Conservation (phyloP, 2,329 filamentous ascomycete genomes). For the Ophiostoma piceae region DNA sequence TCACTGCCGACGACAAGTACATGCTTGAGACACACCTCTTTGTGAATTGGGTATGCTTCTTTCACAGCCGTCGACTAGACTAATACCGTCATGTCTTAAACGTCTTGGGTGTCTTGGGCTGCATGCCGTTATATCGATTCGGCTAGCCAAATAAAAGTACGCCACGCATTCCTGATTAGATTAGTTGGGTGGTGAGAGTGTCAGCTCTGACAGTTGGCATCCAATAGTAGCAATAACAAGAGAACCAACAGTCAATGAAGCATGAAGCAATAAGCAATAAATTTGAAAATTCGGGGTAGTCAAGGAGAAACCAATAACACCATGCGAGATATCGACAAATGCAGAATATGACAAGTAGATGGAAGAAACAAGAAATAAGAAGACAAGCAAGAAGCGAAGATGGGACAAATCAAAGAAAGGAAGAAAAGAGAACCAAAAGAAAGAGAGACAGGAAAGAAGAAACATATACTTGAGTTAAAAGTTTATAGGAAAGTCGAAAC, state of each 20-base stretch:
- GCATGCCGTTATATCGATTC: not conserved
- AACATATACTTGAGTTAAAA: not conserved
- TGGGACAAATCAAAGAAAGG: not conserved
- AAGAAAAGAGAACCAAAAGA: not conserved
- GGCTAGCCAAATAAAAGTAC: not conserved
- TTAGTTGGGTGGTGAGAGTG: not conserved
- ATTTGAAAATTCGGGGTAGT: not conserved
- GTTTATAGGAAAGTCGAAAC: not conserved
- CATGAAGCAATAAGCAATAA: not conserved
- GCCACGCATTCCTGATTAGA: not conserved
- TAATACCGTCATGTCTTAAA: not conserved
- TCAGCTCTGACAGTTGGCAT: not conserved
- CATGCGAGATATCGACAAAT: conserved; percentile 1
- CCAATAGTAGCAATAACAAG: not conserved
- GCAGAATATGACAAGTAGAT: not conserved
- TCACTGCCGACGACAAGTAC: not conserved
- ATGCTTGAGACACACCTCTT: not conserved
- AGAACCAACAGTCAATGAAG: not conserved
- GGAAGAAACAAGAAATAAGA: conserved; percentile 2
- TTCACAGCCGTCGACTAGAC: not conserved
- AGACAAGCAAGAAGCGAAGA: not conserved
- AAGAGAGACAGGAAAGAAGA: not conserved
- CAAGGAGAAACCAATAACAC: not conserved
- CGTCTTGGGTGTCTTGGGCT: not conserved
- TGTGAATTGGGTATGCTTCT: not conserved